Evolutionary conservation across 2,329 filamentous ascomycete species (phyloP), one percentile per base, ranked within the genome.

Genomic region (Aspergillus sp.): DNA sequence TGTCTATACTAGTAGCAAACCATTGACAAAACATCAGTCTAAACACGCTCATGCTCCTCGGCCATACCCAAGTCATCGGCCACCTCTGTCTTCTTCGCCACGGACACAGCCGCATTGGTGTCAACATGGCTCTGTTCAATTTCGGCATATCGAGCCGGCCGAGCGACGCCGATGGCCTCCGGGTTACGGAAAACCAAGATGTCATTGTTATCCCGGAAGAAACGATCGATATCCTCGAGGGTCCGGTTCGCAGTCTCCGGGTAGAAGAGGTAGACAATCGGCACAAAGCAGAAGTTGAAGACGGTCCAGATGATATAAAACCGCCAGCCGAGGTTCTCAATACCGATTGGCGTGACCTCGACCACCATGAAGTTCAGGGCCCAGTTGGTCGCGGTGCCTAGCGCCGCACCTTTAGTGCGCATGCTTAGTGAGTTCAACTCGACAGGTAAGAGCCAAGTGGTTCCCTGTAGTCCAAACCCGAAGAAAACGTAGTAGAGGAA

Each of bases 401-500:
- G 33, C 1, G 47, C 45, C 3, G 55, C 52, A 1, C 52, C 53
- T 32, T 58, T 58, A 8, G 51, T 54, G 13, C 56, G 48, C 48
- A 55, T 55, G 3, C 45, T 46, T 8, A 57, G 45, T 2, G 55
- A 53, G 39, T 58, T 58, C 24, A 59, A 49, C 30, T 60, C 53
- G 2, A 50, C 54, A 0, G 53, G 52, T 15, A 55, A 57, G 1
- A 61, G 47, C 59, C 58, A 61, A 4, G 56, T 56, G 5, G 61
- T 50, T 17, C 59, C 60, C 29, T 60, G 50, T 19, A 61, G 53
- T 10, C 56, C 60, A 43, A 60, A 53, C 0, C 54, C 60, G 34
- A 63, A 63, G 26, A 49, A 49, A 2, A 60, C 52, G 33, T 61
- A 63, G 40, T 62, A 64, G 4, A 53, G 16, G 33, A 58, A 58